Conservation (phyloP, 1,284 basidiomycete genomes). For the Naganishia sp. region DNA sequence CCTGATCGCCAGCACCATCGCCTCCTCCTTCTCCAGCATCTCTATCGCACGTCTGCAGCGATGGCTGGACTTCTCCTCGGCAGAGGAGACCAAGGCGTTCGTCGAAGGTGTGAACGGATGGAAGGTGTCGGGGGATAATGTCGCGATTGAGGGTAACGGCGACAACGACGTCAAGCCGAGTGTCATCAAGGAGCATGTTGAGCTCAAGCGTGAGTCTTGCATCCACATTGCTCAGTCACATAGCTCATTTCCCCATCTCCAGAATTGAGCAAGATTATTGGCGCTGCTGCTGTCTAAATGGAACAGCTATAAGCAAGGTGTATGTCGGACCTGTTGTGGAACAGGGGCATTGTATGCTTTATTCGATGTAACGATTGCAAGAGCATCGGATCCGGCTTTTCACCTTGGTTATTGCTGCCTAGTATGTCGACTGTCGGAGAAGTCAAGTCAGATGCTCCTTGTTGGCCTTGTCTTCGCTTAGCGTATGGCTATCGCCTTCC, state of each 20-base stretch:
- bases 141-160: slow-evolving; percentile 79
- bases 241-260: slow-evolving; percentile 1
- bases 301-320: neutral
- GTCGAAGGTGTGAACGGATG: slow-evolving; percentile 69
- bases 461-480: no score
- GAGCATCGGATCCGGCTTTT: no score
- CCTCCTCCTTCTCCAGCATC: slow-evolving; percentile 46
- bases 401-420: no score
- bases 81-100: slow-evolving; percentile 65
- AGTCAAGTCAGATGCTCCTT: no score
- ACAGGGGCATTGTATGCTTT: neutral
- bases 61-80: slow-evolving; percentile 54
- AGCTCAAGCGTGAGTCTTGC: slow-evolving; percentile 72
- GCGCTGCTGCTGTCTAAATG: slow-evolving; percentile 50
- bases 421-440: no score
- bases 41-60: slow-evolving; percentile 40
- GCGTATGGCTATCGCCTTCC: no score
- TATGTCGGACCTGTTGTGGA: no score
- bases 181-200: slow-evolving; percentile 87
- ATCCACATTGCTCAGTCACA: neutral
- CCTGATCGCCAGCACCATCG: slow-evolving; percentile 47
- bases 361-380: no score
- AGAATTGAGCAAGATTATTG: slow-evolving; percentile 83
- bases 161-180: slow-evolving; percentile 93
- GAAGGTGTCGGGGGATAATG: slow-evolving; percentile 67